Percentiles rank a stretch among this genome's conserved stretches.
Evolutionary conservation across 164 flowering plant species (phyloP).

Genomic region (Stephania cephalantha): DNA sequence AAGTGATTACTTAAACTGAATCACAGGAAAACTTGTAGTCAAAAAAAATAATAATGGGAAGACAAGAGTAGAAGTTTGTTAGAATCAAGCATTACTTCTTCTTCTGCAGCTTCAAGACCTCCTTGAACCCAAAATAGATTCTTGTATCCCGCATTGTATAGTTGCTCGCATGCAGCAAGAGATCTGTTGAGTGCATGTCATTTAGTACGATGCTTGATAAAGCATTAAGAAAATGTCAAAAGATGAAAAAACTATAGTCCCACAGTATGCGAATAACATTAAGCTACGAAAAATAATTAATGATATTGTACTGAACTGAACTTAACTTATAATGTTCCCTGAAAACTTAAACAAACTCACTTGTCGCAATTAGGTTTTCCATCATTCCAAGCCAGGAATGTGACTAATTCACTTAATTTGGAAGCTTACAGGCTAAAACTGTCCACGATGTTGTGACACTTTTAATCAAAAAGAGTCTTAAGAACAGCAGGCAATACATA

Average conservation of each 20-base stretch:
- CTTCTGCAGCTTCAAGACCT: slow-evolving; percentile 93
- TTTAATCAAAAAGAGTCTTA: too few relatives aligned
- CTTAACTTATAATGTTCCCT: neutral
- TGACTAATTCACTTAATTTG: neutral
- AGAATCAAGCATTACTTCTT: slow-evolving; percentile 45
- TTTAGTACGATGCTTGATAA: slow-evolving; percentile 4
- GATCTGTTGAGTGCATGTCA: slow-evolving; percentile 47
- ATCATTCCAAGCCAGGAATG: neutral
- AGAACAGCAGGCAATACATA: neutral
- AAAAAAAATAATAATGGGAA: neutral
- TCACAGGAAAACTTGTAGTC: neutral
- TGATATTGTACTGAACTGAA: neutral
- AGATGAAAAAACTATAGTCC: neutral
- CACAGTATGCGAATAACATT: neutral
- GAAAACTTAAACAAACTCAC: neutral
- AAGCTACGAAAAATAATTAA: neutral
- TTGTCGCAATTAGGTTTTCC: neutral
- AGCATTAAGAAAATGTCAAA: neutral
- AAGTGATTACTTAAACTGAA: neutral
- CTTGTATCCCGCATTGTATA: slow-evolving; percentile 79
- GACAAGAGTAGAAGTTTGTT: neutral
- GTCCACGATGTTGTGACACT: too few relatives aligned
- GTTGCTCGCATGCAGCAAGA: slow-evolving; percentile 92
- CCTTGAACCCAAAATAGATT: slow-evolving; percentile 96
- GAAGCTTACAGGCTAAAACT: neutral